Base-by-base conservation (phyloP, 306 rosid species). In the Alnus rubra region DNA sequence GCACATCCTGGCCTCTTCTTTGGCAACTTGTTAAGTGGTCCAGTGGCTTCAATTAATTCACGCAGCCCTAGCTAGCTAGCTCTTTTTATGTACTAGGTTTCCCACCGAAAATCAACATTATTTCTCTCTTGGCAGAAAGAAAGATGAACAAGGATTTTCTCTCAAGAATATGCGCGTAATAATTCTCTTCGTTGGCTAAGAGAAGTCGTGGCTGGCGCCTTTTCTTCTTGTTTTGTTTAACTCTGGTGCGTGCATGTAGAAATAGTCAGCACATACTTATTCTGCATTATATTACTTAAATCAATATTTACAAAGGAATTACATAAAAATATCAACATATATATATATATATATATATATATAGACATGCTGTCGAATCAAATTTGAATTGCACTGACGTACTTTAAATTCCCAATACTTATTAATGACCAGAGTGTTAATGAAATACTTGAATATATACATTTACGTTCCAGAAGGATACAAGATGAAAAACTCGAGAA, bases 11-110 rank as follows among this genome's bases (percentile, higher is more conserved):
- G 4, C 5, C 64, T 59, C 35, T 59, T 28, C 5, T 59, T 10
- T 28, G 37, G 65, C 9, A 59, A 59, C 15, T 59, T 59, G 65
- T 28, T n/a, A 59, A 59, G 65, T 28, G 65, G 65, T 59, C 65
- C 65, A 3, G 35, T 10, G 65, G 62, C 62, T 18, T 23, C 65
- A 8, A 48, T 58, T 8, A 18, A 18, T 55, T 59, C 65, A 23
- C 37, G 35, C 37, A 23, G 64, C 64, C 35, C 63, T 8, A 9
- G 55, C 55, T 23, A 0, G 28, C 28, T 13, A 2, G 30, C 60
- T 54, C 60, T 54, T 58, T 58, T 58, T 58, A 35, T 58, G 35
- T 23, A 23, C 64, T 58, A 9, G 64, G 35, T 56, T 56, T 56
- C 30, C 31, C 63, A 58, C 64, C 64, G 35, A 58, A 54, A 58